phyloP scores from a whole-genome alignment of 169 alveolate species.

The Plasmodium fragile region DNA sequence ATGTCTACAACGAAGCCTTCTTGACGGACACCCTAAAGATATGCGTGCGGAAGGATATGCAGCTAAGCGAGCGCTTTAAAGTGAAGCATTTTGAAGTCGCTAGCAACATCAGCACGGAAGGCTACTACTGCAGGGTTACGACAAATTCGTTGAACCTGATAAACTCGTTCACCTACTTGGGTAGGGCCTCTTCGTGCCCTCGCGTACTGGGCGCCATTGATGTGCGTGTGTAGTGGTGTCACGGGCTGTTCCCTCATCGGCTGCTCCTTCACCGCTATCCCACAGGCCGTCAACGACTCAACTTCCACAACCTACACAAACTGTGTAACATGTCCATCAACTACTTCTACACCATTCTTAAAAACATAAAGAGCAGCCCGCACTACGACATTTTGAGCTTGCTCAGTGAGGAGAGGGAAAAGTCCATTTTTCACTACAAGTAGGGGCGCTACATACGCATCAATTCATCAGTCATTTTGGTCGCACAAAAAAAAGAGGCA shows the following conservation, averaged over 20 bases:
- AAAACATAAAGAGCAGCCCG: conserved; percentile 8
- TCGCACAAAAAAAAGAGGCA: background rate
- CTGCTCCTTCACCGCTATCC: background rate
- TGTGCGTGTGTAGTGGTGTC: background rate
- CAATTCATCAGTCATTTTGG: background rate
- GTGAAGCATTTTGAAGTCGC: conserved; percentile 43
- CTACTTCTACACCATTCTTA: conserved; percentile 36
- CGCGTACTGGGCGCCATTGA: background rate
- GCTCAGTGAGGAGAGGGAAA: conserved; percentile 51
- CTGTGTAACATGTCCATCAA: conserved; percentile 66
- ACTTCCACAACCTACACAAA: conserved; percentile 37
- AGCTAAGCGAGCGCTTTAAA: conserved; percentile 19
- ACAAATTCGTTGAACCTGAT: conserved; percentile 49
- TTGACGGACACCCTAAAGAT: conserved; percentile 59
- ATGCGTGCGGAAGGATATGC: conserved; percentile 7
- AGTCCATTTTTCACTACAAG: conserved; percentile 60
- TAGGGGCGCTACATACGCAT: background rate
- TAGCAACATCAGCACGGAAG: conserved; percentile 26
- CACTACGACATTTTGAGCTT: conserved; percentile 35
- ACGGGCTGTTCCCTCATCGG: background rate
- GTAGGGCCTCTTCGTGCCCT: background rate
- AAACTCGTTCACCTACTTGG: conserved; percentile 64
- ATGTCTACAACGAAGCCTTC: conserved; percentile 41
- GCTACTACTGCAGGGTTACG: conserved; percentile 52
- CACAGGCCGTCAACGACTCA: conserved; percentile 28